Conservation (phyloP, 192 early-diverging fungal genomes). For the Borealophlyctis nickersoniae region DNA sequence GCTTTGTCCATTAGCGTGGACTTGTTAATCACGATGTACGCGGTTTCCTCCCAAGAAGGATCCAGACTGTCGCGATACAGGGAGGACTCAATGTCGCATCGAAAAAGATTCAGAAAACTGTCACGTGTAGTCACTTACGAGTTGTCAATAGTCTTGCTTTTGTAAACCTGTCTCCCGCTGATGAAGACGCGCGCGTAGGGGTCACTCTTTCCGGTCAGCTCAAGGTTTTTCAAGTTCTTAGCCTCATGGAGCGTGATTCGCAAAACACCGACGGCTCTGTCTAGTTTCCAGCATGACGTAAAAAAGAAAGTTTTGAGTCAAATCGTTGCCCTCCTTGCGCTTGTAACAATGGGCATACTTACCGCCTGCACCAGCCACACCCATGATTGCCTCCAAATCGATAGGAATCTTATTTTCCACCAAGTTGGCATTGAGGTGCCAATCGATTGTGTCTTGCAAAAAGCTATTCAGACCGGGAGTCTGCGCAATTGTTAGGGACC, state of each 20-base stretch:
- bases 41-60: slow-evolving; percentile 84
- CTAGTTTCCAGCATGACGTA: too few species aligned
- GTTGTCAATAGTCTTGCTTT: slow-evolving; percentile 68
- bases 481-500: slow-evolving; percentile 26
- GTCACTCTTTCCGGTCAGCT: slow-evolving; percentile 85
- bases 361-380: slow-evolving; percentile 24
- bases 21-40: slow-evolving; percentile 72
- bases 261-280: slow-evolving; percentile 83
- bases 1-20: slow-evolving; percentile 25
- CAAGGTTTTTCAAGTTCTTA: slow-evolving; percentile 78
- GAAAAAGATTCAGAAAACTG: neutral
- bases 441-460: slow-evolving; percentile 34
- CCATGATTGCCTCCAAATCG: slow-evolving; percentile 55
- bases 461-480: slow-evolving; percentile 81
- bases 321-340: neutral
- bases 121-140: slow-evolving; percentile 22
- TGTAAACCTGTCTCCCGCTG: slow-evolving; percentile 63
- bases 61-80: slow-evolving; percentile 50
- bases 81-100: too few species aligned
- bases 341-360: neutral
- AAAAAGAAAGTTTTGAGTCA: neutral
- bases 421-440: neutral
- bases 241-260: slow-evolving; percentile 76
- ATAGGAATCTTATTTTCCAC: slow-evolving; percentile 65
- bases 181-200: slow-evolving; percentile 78